Base-by-base conservation (phyloP, 139 green algal species). In the Volvox reticuliferus region DNA sequence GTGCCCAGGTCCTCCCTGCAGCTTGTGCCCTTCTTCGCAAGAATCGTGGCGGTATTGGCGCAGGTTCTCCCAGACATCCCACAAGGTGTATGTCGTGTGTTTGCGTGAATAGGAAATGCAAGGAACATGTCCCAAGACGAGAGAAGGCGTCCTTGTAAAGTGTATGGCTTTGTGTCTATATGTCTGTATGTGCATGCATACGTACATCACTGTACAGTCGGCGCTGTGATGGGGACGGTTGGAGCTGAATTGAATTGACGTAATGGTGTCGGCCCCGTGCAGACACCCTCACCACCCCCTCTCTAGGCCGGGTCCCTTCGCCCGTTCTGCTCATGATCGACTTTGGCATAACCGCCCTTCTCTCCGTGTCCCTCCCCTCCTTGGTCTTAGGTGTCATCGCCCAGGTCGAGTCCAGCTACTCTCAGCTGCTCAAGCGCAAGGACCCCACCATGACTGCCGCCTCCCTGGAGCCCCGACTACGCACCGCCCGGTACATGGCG, bases 11-110 rank as follows among this genome's bases (percentile, higher is more conserved):
- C 90, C 13, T 94, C 89, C 21, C 89, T 98, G 94, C 94, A 98
- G 91, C 94, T 99, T 82, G 91, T 99, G 87, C 97, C 96, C 20
- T 98, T 96, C 93, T 98, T 96, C 77, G 93, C 95, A 1, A 93
- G 98, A 20, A 93, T 99, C 22, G 88, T 94, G 12, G 98, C 98
- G 65, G 97, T 95, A 1, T 93, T 99, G 61, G 92, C 88, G 0
- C 93, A 94, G 77, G 94, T 97, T 2, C 98, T 98, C 80, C 97
- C 96, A 17, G 97, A 99, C 50, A 93, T 99, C 1, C 91, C 91
- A 12, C 75, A 93, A 88, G 95, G 93, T 96, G 44, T 55, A 55
- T 55, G 44, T 55, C n/a, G 44, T 55, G 44, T 55, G 44, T 55
- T 14, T 55, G n/a, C n/a, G n/a, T n/a, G n/a, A n/a, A n/a, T n/a